phyloP scores from a whole-genome alignment of 176 grass and related monocot species.

The Oryza punctata region DNA sequence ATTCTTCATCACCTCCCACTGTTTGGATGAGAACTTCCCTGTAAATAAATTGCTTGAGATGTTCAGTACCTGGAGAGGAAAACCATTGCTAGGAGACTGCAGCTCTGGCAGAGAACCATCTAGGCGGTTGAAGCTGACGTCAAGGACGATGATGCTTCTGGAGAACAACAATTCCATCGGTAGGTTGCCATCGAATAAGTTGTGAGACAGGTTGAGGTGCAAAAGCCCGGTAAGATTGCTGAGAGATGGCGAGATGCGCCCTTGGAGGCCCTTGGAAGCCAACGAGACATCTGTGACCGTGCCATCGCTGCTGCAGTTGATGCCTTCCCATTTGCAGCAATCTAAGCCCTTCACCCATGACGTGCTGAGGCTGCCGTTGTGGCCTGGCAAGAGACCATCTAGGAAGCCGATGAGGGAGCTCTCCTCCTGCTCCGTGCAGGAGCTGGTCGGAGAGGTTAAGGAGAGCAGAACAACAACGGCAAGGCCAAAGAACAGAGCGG shows the following conservation, averaged over 20 bases:
- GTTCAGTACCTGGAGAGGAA: constrained; percentile 67
- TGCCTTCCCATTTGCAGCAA: constrained; percentile 74
- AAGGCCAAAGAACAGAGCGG: too few relatives aligned
- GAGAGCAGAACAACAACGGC: too few relatives aligned
- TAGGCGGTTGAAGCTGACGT: constrained; percentile 74
- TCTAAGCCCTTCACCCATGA: constrained; percentile 48
- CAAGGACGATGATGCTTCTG: constrained; percentile 46
- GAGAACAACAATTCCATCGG: constrained; percentile 53
- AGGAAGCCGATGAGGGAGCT: too few relatives aligned
- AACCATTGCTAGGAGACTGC: constrained; percentile 1
- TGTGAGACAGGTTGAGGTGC: constrained; percentile 63
- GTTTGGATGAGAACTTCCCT: constrained; percentile 45
- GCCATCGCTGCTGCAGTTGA: constrained; percentile 34
- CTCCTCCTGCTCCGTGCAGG: too few relatives aligned
- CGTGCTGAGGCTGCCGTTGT: constrained; percentile 31
- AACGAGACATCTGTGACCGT: constrained; percentile 50
- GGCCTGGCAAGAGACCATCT: too few relatives aligned
- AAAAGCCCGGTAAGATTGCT: constrained; percentile 51
- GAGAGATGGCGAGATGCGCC: constrained; percentile 45
- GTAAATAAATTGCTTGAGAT: constrained; percentile 69
- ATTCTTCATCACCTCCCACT: constrained; percentile 43
- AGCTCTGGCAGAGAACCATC: constrained; percentile 33
- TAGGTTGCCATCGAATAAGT: constrained; percentile 40
- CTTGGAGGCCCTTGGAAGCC: constrained; percentile 52
- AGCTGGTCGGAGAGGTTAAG: too few relatives aligned